These are phyloP conservation scores for Brassica juncea DNA, from an alignment of 345 rosid genomes.

Conservation along the genomic window DNA sequence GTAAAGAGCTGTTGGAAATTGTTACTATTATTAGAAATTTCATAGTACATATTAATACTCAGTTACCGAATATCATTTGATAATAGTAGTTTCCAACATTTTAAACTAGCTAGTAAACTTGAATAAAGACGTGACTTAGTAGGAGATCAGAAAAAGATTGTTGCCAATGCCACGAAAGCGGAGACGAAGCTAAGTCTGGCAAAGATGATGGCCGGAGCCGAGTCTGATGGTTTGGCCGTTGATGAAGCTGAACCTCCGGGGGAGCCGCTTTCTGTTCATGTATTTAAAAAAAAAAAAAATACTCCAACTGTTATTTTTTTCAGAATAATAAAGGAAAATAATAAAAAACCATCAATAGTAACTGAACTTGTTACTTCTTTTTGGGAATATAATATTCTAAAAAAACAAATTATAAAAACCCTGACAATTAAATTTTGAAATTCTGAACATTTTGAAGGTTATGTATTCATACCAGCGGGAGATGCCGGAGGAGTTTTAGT, in stretches of 20 bases:
- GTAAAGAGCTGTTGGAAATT: conserved; percentile 25
- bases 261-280: conserved; percentile 22
- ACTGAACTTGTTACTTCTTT: background rate
- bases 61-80: conserved; percentile 2
- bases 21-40: conserved; percentile 23
- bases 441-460: background rate
- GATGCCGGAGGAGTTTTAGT: conserved; percentile 35
- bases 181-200: conserved; percentile 29
- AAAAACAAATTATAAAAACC: background rate
- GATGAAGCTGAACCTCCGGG: conserved; percentile 31
- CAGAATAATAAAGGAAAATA: background rate
- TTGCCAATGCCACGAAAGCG: conserved; percentile 27
- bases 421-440: background rate
- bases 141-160: conserved; percentile 24
- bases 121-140: conserved; percentile 7
- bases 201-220: conserved; percentile 30
- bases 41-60: background rate
- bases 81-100: conserved; percentile 15
- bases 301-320: background rate
- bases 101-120: background rate
- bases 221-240: conserved; percentile 18
- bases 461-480: conserved; percentile 21
- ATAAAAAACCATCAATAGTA: background rate
- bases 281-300: background rate
- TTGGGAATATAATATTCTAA: background rate